phyloP scores from a whole-genome alignment of 805 yeast genomes.

The Candida pini region DNA sequence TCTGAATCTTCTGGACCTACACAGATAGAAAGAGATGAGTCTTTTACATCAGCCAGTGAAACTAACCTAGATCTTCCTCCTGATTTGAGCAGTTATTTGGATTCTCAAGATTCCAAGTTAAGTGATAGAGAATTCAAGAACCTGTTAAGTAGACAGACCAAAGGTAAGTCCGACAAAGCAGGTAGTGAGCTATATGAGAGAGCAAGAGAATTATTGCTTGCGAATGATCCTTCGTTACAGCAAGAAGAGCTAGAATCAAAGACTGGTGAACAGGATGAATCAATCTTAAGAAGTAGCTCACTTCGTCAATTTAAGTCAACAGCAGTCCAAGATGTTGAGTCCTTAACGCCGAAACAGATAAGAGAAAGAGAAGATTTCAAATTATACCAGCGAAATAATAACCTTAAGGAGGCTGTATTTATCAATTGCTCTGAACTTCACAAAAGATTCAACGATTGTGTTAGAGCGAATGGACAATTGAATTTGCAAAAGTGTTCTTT shows the following conservation, averaged over 20 bases:
- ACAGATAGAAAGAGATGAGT: slow-evolving; percentile 6
- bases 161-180: slow-evolving; percentile 1
- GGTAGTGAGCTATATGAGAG: slow-evolving; percentile 1
- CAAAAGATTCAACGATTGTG: slow-evolving; percentile 23
- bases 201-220: background rate
- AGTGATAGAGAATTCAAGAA: slow-evolving; percentile 29
- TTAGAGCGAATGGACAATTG: slow-evolving; percentile 13
- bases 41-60: too few relatives aligned
- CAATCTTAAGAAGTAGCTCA: background rate
- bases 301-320: slow-evolving; percentile 2
- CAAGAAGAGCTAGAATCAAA: slow-evolving; percentile 1
- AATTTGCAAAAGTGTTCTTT: slow-evolving; percentile 21
- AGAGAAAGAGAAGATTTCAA: slow-evolving; percentile 16
- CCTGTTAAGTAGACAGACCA: slow-evolving; percentile 10
- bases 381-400: slow-evolving; percentile 23
- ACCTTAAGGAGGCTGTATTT: slow-evolving; percentile 23
- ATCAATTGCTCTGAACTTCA: slow-evolving; percentile 32
- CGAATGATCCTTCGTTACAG: slow-evolving; percentile 2
- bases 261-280: slow-evolving; percentile 3
- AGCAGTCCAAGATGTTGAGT: slow-evolving; percentile 4
- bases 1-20: too few relatives aligned
- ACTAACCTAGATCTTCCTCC: slow-evolving; percentile 14
- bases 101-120: slow-evolving; percentile 20
- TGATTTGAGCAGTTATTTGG: slow-evolving; percentile 23
- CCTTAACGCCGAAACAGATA: slow-evolving; percentile 11